Evolutionary conservation across 345 rosid species (phyloP), one percentile per base, ranked within the genome.

Genomic region (Arabidopsis suecica): DNA sequence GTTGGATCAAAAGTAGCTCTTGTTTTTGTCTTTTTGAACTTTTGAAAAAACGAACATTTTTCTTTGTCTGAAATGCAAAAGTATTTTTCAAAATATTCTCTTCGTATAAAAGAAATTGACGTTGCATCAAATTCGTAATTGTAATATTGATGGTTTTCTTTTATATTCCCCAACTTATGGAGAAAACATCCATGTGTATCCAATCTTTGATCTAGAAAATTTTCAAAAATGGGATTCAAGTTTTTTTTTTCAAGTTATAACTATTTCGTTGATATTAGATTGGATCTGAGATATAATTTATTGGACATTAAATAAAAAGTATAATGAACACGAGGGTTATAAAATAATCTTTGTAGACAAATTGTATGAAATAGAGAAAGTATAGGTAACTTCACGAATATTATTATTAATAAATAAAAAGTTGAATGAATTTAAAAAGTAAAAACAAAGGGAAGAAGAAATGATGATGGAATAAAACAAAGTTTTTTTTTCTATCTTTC

Each of bases 321-420:
- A 2, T 32, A 42, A 33, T 64, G 49, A 73, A 55, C 71, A 73
- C 64, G 57, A 64, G 77, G 71, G 30, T 28, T 65, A 22, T 1
- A n/a, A 45, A 56, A 37, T 11, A 66, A 48, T 5, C 3, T 37
- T 61, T 5, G 11, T 3, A 41, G 34, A 44, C 49, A 0, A 11
- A 62, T 61, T 50, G 49, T 18, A 50, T 7, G 44, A 61, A 49
- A 49, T 49, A 38, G 28, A 49, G 1, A 49, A 9, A 56, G 33
- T 56, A 69, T 58, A 30, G 40, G 51, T 23, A 54, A 18, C 34
- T 57, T 20, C 10, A 59, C 51, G 30, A 7, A n/a, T 51, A 51
- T 11, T 50, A 51, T 38, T 72, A 28, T 28, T 3, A 28, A 28
- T 3, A 28, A 13, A 5, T 20, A 66, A 61, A 53, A 45, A 14